Evolutionary conservation across 805 yeast species (phyloP), one percentile per base, ranked within the genome.

Genomic region (Candida stauntonica): DNA sequence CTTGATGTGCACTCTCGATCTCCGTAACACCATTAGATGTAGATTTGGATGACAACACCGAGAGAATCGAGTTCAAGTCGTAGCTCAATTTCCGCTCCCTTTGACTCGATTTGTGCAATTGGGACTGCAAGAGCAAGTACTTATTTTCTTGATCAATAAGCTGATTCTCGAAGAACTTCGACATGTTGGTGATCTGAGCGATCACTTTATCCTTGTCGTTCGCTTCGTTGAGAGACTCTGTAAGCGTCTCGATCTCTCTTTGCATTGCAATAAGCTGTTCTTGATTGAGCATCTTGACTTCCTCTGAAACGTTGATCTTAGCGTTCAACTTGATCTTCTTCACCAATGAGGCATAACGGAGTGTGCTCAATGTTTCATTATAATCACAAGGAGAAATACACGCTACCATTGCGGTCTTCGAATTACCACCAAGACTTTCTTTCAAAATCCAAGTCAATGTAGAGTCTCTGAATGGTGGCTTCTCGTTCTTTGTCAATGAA

Each of bases 401-500:
- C 16, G 93, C 93, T n/a, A 87, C 73, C 83, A 87, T 77, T 2
- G 81, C 81, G 0, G 95, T 88, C 52, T 82, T 84, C n/a, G 93
- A 81, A 53, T 84, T 83, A 1, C 96, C 96, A 2, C 93, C 87
- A 26, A 86, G 62, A 42, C 77, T 78, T 48, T 84, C 91, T 52
- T 79, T 80, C 45, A 86, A 64, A 3, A 86, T 62, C 76, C 89
- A 81, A 0, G 95, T 86, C 38, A 86, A 62, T 0, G 72, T 67
- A 0, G 94, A 83, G 48, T 86, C 95, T 45, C 95, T 66, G 23
- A 43, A 44, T 13, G 64, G 54, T 5, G 62, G 58, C 15, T 56
- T 60, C 19, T 51, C 47, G 1, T 59, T 46, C 27, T 69, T 70
- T 3, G 83, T 76, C 4, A 74, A 57, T 5, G 70, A 51, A 3